Evolutionary conservation across 177 flowering plant genomes (phyloP).

Genomic region (Vitis hybrid): DNA sequence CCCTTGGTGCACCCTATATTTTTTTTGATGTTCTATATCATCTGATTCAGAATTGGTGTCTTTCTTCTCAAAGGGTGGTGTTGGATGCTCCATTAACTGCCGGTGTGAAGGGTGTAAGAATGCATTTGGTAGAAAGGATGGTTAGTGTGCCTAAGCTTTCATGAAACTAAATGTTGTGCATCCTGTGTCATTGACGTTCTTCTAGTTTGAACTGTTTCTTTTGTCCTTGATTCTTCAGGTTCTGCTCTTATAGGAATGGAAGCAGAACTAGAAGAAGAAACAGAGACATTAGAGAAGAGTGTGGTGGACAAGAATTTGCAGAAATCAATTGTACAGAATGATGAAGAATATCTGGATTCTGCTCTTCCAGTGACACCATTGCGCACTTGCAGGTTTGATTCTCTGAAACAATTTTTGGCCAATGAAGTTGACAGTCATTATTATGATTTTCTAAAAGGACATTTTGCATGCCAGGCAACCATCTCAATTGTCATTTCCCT

Average conservation of each 20-base stretch:
- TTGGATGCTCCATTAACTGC: slow-evolving; percentile 94
- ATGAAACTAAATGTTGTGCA: not conserved
- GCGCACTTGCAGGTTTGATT: slow-evolving; percentile 49
- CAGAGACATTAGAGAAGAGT: slow-evolving; percentile 39
- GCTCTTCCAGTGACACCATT: slow-evolving; percentile 55
- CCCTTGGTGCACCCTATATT: slow-evolving; percentile 7
- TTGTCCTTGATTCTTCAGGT: slow-evolving; percentile 31
- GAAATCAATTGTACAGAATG: slow-evolving; percentile 29
- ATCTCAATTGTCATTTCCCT: slow-evolving; percentile 48
- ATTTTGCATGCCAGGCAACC: slow-evolving; percentile 36
- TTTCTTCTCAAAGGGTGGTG: slow-evolving; percentile 71
- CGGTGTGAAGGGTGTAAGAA: slow-evolving; percentile 98
- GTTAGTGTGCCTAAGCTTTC: slow-evolving; percentile 38
- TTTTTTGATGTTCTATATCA: slow-evolving; percentile 4
- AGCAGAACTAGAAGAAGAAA: slow-evolving; percentile 57
- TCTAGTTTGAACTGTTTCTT: not conserved
- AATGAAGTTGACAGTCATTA: not conserved
- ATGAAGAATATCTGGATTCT: slow-evolving; percentile 44
- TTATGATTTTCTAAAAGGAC: not conserved
- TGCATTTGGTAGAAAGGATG: slow-evolving; percentile 88
- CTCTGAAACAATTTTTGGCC: not conserved
- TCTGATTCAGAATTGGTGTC: slow-evolving; percentile 21
- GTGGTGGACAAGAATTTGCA: slow-evolving; percentile 26
- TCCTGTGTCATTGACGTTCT: not conserved
- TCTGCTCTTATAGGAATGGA: slow-evolving; percentile 38